Base-by-base conservation (phyloP, 1,139 yeast genomes). In the Candida buenavistaensis region DNA sequence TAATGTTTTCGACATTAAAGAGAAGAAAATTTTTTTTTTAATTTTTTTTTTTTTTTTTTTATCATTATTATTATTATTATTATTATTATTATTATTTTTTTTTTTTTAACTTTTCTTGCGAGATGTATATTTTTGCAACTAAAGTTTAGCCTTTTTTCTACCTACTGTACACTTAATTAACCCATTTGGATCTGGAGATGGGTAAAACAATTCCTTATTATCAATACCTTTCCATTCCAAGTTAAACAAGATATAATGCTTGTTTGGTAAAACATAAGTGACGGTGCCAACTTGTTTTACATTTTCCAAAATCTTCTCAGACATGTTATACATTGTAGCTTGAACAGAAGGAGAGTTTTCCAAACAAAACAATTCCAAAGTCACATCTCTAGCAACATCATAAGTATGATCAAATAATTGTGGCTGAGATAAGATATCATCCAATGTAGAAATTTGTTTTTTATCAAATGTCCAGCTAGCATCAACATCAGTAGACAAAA, bases 261-360 rank as follows among this genome's bases (percentile, higher is more conserved):
- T 89, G 74, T 89, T 89, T 53, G 97, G 97, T 55, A 89, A 75
- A 27, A 75, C 65, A 60, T 86, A 89, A 36, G 81, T 63, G 28
- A 88, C 96, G 30, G 70, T 69, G 40, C 68, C 75, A 37, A 89
- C 69, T 43, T 70, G 71, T 5, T 80, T 70, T 39, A 77, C 82
- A 34, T 53, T 56, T 35, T 66, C 70, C 55, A 89, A 74, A 46
- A 89, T 87, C 46, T 78, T 79, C 43, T 77, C 72, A 26, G 87
- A 74, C 92, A 89, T 89, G 71, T 88, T 86, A 72, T 79, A 89
- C 96, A 88, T 88, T 43, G 96, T 89, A 28, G 95, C 96, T 68
- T 89, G 97, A 33, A 89, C 97, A 12, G 95, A 83, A 13, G 96
- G 78, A 7, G 96, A 86, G 62, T 86, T 80, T 61, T 89, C 96